These are phyloP conservation scores for Zygosaccharomyces gambellarensis DNA, from an alignment of 805 yeast genomes.

Conservation along the genomic window DNA sequence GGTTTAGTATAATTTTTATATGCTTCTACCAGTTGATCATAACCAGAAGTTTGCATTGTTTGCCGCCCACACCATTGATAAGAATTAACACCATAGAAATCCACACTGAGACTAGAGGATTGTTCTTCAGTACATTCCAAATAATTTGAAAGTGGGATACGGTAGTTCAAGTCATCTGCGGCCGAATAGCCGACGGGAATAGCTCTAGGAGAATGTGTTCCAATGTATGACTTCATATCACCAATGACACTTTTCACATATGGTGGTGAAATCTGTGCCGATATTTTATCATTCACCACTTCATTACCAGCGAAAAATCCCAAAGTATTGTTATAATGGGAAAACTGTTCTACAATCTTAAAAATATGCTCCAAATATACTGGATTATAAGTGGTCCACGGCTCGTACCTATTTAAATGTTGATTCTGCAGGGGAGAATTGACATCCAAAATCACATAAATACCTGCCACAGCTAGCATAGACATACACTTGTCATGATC, in stretches of 20 bases:
- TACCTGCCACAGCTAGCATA: constrained; percentile 83
- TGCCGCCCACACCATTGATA: constrained; percentile 97
- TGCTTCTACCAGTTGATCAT: constrained; percentile 61
- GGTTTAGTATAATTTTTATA: constrained; percentile 69
- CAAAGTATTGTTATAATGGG: constrained; percentile 80
- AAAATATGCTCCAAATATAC: constrained; percentile 71
- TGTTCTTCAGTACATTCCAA: constrained; percentile 63
- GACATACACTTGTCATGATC: constrained; percentile 91
- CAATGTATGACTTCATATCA: constrained; percentile 73
- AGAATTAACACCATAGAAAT: constrained; percentile 90
- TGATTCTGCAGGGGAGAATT: constrained; percentile 78
- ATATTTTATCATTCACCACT: constrained; percentile 70
- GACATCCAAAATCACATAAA: constrained; percentile 86
- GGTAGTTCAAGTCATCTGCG: constrained; percentile 80
- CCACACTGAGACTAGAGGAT: constrained; percentile 51
- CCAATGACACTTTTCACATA: constrained; percentile 74
- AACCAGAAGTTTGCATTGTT: constrained; percentile 76
- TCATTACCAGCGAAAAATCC: constrained; percentile 94
- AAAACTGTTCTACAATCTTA: constrained; percentile 72
- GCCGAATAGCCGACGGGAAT: constrained; percentile 96
- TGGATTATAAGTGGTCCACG: constrained; percentile 80
- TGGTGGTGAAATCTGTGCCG: constrained; percentile 63
- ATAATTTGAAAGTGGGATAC: constrained; percentile 73
- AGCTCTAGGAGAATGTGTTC: constrained; percentile 50
- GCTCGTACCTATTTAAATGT: constrained; percentile 84